Base-by-base conservation (phyloP, 345 rosid genomes). In the Triadica sebifera region DNA sequence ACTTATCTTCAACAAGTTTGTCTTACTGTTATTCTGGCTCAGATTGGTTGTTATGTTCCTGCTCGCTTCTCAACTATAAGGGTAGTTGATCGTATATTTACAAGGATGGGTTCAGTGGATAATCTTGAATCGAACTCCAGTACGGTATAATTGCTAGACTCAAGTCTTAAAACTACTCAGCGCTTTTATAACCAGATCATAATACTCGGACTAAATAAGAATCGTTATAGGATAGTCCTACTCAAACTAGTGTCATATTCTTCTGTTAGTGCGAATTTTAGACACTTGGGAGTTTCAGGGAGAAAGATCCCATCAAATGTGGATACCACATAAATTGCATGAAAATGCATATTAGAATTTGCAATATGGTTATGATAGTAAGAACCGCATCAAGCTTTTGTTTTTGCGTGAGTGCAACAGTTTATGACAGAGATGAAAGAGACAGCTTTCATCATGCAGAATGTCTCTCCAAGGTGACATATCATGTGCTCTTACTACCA, bases 381-480 rank as follows among this genome's bases (percentile, higher is more conserved):
- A 67, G 41, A 20, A 49, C 9, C n/a, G 25, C n/a, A 56, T 17
- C 59, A 52, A 5, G 34, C 20, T 65, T 47, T 43, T 69, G 13
- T 38, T 29, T 58, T 69, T 74, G 58, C 49, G 7, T 39, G 67
- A 64, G 39, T 81, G 65, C 79, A 76, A 72, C 92, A 95, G 98
- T 95, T 95, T 82, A 93, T 95, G 99, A 95, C 97, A 58, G 98
- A 93, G 88, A 95, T 93, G 99, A 93, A 88, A 84, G 99, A 95
- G 86, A 93, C 97, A 9, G 98, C 99, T 74, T 95, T 95, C 74
- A 69, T 95, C 76, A 87, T 93, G 99, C 98, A 95, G 86, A 95
- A 93, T 83, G 85, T 90, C 75, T 70, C 99, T 71, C 80, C 71
- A 75, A 91, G 91, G 99, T 95, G 82, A 75, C 34, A 65, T 43